A percentile compares a stretch with the other conserved stretches of the same genome.
Evolutionary conservation across 176 grass and related monocot genomes (phyloP).

Genomic region (Aegilops speltoides): DNA sequence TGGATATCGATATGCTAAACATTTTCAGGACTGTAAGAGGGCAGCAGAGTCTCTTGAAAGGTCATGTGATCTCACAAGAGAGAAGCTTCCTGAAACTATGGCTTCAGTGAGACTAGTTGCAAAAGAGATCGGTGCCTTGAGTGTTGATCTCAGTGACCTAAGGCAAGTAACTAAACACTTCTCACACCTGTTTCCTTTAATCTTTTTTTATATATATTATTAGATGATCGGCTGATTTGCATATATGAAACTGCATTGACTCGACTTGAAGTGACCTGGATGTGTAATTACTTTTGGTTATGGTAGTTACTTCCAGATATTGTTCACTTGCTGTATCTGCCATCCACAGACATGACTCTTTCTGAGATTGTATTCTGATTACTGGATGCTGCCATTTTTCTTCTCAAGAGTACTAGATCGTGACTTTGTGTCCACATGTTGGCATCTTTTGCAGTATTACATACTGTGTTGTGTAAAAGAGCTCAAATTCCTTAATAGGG

Average conservation of each 20-base stretch:
- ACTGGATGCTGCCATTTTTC: neutral
- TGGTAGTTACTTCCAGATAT: neutral
- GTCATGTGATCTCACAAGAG: constrained; percentile 45
- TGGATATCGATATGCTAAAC: neutral
- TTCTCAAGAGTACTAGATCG: neutral
- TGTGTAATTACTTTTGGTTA: neutral
- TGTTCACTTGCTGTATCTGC: neutral
- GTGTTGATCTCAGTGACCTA: constrained; percentile 60
- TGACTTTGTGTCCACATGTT: neutral
- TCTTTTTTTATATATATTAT: neutral
- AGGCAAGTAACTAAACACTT: constrained; percentile 43
- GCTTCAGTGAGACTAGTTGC: constrained; percentile 62
- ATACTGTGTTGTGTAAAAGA: neutral
- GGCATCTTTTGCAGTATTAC: neutral
- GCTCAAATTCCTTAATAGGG: neutral
- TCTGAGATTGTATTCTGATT: neutral
- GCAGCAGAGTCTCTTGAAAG: constrained; percentile 62
- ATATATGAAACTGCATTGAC: neutral
- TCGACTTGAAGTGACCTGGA: neutral
- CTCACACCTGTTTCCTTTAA: neutral
- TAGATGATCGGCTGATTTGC: neutral
- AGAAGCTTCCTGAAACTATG: constrained; percentile 73
- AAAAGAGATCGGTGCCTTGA: constrained; percentile 70
- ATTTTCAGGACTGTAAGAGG: constrained; percentile 55
- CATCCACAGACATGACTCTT: neutral